phyloP scores from a whole-genome alignment of 208 protist genomes.

The Trypanosoma melophagium region DNA sequence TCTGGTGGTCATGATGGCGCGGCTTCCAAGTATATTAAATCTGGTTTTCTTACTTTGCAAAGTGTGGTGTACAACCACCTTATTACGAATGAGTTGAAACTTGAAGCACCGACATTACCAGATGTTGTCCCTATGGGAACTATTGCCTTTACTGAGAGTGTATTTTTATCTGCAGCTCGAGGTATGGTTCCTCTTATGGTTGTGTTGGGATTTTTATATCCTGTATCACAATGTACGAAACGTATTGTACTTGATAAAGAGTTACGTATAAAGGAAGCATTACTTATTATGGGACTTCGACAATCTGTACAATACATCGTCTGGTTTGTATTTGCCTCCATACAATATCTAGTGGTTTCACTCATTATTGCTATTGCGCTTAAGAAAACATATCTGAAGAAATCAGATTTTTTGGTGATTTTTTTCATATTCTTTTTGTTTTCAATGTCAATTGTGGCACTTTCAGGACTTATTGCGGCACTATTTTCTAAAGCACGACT shows the following conservation, averaged over 20 bases:
- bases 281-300: conserved; percentile 86
- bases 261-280: conserved; percentile 73
- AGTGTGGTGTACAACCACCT: conserved; percentile 41
- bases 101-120: conserved; percentile 1
- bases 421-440: conserved; percentile 70
- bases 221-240: conserved; percentile 74
- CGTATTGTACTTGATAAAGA: conserved; percentile 87
- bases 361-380: conserved; percentile 63
- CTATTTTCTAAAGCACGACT: conserved; percentile 79
- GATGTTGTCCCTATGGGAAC: conserved; percentile 50
- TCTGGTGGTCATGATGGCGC: conserved; percentile 24
- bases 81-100: conserved; percentile 15
- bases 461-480: conserved; percentile 54
- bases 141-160: conserved; percentile 37
- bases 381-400: conserved; percentile 45
- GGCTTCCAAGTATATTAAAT: conserved; percentile 39
- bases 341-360: conserved; percentile 49
- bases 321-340: conserved; percentile 62
- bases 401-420: conserved; percentile 44
- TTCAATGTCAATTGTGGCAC: conserved; percentile 42
- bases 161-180: conserved; percentile 40
- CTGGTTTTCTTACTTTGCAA: conserved; percentile 64
- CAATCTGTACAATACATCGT: conserved; percentile 57
- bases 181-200: conserved; percentile 62
- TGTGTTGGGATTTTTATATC: conserved; percentile 76